Evolutionary conservation across 1,139 yeast species (phyloP).

Genomic region (Blastobotrys elegans): DNA sequence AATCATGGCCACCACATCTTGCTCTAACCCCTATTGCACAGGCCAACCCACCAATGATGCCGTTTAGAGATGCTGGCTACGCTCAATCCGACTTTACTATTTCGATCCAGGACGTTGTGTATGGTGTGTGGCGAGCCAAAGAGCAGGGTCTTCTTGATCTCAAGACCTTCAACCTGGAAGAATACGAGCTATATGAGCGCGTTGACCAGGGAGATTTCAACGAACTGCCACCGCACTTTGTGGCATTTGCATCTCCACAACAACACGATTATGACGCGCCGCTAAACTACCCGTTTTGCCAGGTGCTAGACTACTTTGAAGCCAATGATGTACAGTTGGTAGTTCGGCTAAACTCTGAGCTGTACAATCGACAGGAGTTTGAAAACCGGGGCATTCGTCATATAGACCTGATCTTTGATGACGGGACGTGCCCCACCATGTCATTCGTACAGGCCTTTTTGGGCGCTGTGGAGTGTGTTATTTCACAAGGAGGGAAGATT

Average conservation of each 20-base stretch:
- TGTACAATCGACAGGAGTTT: constrained; percentile 81
- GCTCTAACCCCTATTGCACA: constrained; percentile 93
- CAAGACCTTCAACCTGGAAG: constrained; percentile 84
- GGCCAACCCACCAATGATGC: constrained; percentile 88
- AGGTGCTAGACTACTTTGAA: constrained; percentile 72
- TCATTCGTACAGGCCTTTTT: constrained; percentile 86
- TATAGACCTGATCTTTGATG: constrained; percentile 92
- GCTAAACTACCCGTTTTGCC: constrained; percentile 46
- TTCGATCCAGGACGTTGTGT: constrained; percentile 89
- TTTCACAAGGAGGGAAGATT: constrained; percentile 78
- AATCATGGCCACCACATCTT: constrained; percentile 97
- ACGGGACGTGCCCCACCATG: constrained; percentile 96
- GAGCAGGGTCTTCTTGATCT: constrained; percentile 85
- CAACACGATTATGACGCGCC: constrained; percentile 46
- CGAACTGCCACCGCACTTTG: constrained; percentile 83
- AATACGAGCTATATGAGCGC: constrained; percentile 85
- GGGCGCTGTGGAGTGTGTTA: constrained; percentile 91
- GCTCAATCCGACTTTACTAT: constrained; percentile 91
- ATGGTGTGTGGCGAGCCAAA: constrained; percentile 98
- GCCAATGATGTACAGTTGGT: constrained; percentile 77
- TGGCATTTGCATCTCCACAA: constrained; percentile 97
- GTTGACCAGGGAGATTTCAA: constrained; percentile 98
- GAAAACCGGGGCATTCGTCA: constrained; percentile 81
- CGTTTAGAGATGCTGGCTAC: constrained; percentile 96
- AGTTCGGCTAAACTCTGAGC: constrained; percentile 84